phyloP scores from a whole-genome alignment of 2,329 filamentous ascomycete genomes.

The Diaporthe citriasiana region DNA sequence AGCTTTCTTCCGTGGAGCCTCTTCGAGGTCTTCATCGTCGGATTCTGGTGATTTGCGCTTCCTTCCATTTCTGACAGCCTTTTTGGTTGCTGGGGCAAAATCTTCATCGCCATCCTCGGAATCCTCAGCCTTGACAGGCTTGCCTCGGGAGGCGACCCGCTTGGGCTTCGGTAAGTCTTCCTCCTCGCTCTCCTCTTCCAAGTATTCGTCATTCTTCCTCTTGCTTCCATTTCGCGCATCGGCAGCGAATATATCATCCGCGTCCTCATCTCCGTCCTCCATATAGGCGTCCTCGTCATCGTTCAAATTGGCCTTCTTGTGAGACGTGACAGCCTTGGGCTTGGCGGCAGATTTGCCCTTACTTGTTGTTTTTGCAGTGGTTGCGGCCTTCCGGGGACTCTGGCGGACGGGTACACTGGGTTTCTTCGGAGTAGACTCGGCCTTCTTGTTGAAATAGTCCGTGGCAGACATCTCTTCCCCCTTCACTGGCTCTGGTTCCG shows the following conservation, averaged over 20 bases:
- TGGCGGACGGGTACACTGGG: conserved; percentile 60
- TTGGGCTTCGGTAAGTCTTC: conserved; percentile 54
- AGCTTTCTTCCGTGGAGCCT: conserved; percentile 63
- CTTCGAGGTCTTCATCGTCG: conserved; percentile 39
- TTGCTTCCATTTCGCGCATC: conserved; percentile 76
- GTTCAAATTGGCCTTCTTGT: conserved; percentile 58
- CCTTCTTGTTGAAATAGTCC: conserved; percentile 66
- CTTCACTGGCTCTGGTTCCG: conserved; percentile 59
- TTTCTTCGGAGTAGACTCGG: conserved; percentile 57
- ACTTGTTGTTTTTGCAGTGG: conserved; percentile 54
- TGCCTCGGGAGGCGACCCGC: conserved; percentile 63
- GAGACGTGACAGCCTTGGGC: conserved; percentile 56
- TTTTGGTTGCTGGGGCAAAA: conserved; percentile 49
- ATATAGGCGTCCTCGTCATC: conserved; percentile 71
- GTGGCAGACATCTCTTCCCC: conserved; percentile 68
- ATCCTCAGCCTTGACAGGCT: conserved; percentile 50
- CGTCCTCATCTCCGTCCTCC: conserved; percentile 78
- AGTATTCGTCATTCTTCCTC: conserved; percentile 81
- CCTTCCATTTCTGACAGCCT: conserved; percentile 49
- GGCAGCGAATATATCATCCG: conserved; percentile 88
- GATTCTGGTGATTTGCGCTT: conserved; percentile 42
- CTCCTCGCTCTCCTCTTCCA: conserved; percentile 80
- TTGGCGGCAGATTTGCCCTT: conserved; percentile 47
- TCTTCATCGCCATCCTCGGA: conserved; percentile 54
- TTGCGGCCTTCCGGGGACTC: conserved; percentile 60